Percentiles rank a stretch among this genome's conserved stretches.
Evolutionary conservation across 78 protist species (phyloP).

Genomic region (Speleostelium caveatum): DNA sequence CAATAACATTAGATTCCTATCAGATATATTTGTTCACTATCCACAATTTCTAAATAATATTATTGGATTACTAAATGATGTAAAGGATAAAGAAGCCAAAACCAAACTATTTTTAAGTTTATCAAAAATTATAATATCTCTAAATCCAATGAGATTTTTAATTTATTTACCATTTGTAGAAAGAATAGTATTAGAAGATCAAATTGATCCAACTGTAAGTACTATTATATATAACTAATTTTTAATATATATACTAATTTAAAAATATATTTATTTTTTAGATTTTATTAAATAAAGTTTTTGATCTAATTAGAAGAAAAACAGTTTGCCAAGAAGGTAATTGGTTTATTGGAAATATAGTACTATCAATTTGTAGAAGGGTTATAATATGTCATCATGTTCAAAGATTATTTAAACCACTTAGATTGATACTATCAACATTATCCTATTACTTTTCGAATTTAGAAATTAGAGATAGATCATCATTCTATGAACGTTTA

Average conservation of each 20-base stretch:
- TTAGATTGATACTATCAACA: slow-evolving; percentile 28
- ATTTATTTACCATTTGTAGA: slow-evolving; percentile 61
- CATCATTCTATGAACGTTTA: slow-evolving; percentile 43
- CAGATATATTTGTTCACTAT: slow-evolving; percentile 27
- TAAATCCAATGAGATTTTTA: slow-evolving; percentile 40
- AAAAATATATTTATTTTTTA: background rate
- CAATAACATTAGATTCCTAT: too few relatives aligned
- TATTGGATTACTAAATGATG: slow-evolving; percentile 31
- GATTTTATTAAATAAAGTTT: slow-evolving; percentile 9
- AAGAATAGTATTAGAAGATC: slow-evolving; percentile 51
- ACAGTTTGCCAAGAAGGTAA: slow-evolving; percentile 20
- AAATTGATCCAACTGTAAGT: slow-evolving; percentile 49
- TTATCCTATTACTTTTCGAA: slow-evolving; percentile 24
- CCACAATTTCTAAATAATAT: slow-evolving; percentile 49
- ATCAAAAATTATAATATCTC: slow-evolving; percentile 7
- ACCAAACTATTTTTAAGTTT: slow-evolving; percentile 19
- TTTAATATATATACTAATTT: background rate
- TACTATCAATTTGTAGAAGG: slow-evolving; percentile 53
- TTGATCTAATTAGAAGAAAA: slow-evolving; percentile 33
- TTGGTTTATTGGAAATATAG: slow-evolving; percentile 66
- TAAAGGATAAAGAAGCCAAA: background rate
- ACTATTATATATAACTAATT: background rate
- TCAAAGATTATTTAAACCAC: slow-evolving; percentile 8
- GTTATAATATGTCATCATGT: slow-evolving; percentile 23
- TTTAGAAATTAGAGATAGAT: slow-evolving; percentile 57